Evolutionary conservation across 2,329 filamentous ascomycete species (phyloP), one percentile per base, ranked within the genome.

Genomic region (Alternaria longipes): DNA sequence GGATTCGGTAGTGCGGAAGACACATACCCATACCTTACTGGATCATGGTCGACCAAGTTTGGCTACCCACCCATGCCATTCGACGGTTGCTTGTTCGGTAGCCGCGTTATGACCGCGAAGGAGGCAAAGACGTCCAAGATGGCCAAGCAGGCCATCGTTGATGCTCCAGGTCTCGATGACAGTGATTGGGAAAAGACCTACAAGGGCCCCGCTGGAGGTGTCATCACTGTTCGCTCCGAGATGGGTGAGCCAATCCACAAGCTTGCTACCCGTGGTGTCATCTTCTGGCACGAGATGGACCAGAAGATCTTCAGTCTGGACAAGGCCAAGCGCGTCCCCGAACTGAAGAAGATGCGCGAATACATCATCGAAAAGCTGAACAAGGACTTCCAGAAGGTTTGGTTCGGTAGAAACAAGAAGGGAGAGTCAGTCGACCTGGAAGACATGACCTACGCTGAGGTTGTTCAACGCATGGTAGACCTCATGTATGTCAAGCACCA

Each of bases 231-330:
- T 50, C 89, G 93, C 66, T 99, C 95, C 1, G 95, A 99, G 82
- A 99, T 99, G 96, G 96, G 95, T 46, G 95, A 99, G 84, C 96
- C 95, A 6, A 99, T 99, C 64, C 95, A 99, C 85, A 99, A 99
- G 84, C 88, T 99, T 61, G 96, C 95, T 16, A 99, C 95, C 50
- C 91, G 96, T 60, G 95, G 95, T 86, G 94, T 99, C 49, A 85
- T 88, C 56, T 97, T 99, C 85, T 99, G 95, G 95, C 90, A 93
- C 51, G 96, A 99, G 82, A 97, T 99, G 93, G 95, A 99, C 76
- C 88, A 96, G 80, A 97, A 97, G 82, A 98, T 99, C 74, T 99
- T 99, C 84, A 91, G 89, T 76, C 84, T 99, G 50, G 94, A 97
- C 81, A 97, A 97, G 84, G 93, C 94, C 28, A 82, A 83, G 67